These are phyloP conservation scores for Solanum corneliomulleri DNA, from an alignment of 257 asterid species.

Conservation along the genomic window DNA sequence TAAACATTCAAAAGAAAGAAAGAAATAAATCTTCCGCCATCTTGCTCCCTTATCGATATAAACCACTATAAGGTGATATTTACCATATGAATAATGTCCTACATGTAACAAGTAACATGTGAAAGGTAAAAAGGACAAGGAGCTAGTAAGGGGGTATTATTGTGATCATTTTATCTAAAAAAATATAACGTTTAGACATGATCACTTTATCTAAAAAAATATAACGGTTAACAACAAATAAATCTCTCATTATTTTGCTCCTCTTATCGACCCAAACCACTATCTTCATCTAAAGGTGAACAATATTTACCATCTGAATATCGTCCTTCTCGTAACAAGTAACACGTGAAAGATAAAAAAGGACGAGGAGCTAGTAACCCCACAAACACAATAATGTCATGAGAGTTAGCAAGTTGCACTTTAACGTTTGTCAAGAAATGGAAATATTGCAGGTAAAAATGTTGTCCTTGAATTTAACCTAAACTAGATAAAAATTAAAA, in stretches of 20 bases:
- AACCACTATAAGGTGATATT: too few relatives aligned
- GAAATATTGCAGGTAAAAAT: constrained; percentile 10
- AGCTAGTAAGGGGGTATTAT: too few relatives aligned
- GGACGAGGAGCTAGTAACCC: neutral
- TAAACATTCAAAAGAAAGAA: neutral
- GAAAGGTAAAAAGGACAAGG: neutral
- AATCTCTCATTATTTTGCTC: neutral
- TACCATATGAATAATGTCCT: neutral
- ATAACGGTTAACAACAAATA: too few relatives aligned
- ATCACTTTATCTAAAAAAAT: too few relatives aligned
- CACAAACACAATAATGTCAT: neutral
- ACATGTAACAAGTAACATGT: neutral
- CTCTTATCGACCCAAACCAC: neutral
- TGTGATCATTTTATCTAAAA: too few relatives aligned
- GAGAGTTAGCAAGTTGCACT: constrained; percentile 9
- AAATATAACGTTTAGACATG: too few relatives aligned
- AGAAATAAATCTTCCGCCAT: too few relatives aligned
- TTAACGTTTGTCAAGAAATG: constrained; percentile 30
- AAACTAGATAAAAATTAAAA: constrained; percentile 25
- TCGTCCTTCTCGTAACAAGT: neutral
- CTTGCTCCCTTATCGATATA: too few relatives aligned
- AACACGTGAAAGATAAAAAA: constrained; percentile 16
- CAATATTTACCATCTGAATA: rapidly evolving
- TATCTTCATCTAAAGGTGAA: neutral
- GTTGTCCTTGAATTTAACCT: constrained; percentile 24